Base-by-base conservation (phyloP, 176 grass and related monocot genomes). In the Tillandsia fasciculata region DNA sequence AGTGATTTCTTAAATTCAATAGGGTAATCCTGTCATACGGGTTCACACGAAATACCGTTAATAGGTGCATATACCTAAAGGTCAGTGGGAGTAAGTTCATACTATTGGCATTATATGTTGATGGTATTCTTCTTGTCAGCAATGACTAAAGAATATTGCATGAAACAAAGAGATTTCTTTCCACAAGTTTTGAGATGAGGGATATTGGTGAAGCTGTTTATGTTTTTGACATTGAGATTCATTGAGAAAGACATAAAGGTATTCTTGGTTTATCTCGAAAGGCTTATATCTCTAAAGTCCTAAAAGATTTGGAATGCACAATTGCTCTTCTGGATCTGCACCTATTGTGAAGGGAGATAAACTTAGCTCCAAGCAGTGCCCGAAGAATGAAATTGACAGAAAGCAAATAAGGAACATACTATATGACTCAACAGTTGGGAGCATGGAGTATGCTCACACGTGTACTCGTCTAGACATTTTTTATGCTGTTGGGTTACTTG, bases 381-480 rank as follows among this genome's bases (percentile, higher is more conserved):
- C 9, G 1, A 53, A 53, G 52, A 53, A 53, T 53, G 52, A 53
- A 11, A 53, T 14, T 2, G 52, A 53, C 3, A 53, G 10, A 53
- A 15, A 53, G 14, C 52, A 53, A 10, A 53, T 53, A 1, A 15
- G 10, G 10, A 14, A 53, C 11, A 53, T 53, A 12, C 52, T 0
- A 13, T 53, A 53, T 15, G 52, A 8, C 7, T 53, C 52, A 2
- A 8, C 14, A 15, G 6, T 15, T 53, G 11, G 13, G 14, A 69
- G 47, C 53, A 50, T 70, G 1, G 22, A 56, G 10, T 59, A 77
- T 69, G 11, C 75, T 69, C 75, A 77, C 9, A 22, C 48, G 10
- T 77, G 11, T 69, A 33, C 54, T 27, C n/a, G 1, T 77, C 22
- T 9, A 54, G 10, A 69, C 24, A 49, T 52, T 10, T 11, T 13